Evolutionary conservation across 2,329 filamentous ascomycete species (phyloP), one percentile per base, ranked within the genome.

Genomic region (Colletotrichum tanaceti): DNA sequence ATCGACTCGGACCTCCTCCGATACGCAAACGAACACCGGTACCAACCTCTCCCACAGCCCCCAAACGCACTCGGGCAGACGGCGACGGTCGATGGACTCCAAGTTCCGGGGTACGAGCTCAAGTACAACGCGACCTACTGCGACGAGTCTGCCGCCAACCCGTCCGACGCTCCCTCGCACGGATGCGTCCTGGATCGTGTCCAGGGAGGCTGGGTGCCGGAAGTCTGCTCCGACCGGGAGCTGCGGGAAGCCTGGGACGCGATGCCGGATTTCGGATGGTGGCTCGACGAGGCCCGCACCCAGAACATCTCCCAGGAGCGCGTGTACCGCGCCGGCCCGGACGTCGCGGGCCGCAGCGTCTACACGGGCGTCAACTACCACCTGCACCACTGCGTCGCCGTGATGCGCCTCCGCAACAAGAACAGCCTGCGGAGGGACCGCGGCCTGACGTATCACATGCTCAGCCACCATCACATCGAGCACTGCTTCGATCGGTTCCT

Each of bases 41-140:
- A 44, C 13, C 41, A 44, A 44, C 7, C 7, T n/a, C 41, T 44
- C 6, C 5, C 41, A 44, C 5, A 44, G 41, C 41, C 41, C 18
- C 4, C 41, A 44, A 44, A 44, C 41, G 41, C 41, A 44, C 6
- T 44, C 41, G 18, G 5, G 41, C 41, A 44, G 41, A 44, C 18
- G 41, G 41, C 18, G 18, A 44, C 5, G 5, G 18, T 44, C 41
- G 41, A 44, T 44, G 47, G 47, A 32, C n/a, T 50, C 47, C n/a
- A 50, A 24, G 47, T 50, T 32, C 47, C 20, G 5, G 47, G 47
- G 11, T 50, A 50, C 20, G 9, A 32, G 20, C 47, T 50, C 47
- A 50, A 50, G n/a, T 50, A 50, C n/a, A 50, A 50, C n/a, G 47
- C 47, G 47, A 50, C n/a, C 47, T 50, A 50, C 16, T 50, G 47